Evolutionary conservation across 1,284 basidiomycete genomes (phyloP).

Genomic region (Rhizoctonia solani): DNA sequence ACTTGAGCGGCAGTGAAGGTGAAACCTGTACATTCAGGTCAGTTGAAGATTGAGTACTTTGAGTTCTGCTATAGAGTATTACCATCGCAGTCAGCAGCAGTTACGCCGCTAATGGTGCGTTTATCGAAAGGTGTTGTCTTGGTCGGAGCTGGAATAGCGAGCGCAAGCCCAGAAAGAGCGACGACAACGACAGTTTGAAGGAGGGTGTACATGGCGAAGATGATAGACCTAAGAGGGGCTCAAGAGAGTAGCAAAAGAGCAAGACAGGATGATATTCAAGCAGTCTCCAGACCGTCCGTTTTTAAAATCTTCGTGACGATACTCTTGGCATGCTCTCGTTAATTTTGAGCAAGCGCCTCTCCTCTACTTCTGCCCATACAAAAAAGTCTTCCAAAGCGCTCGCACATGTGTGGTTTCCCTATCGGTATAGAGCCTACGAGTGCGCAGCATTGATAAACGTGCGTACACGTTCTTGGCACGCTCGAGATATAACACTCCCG

Average conservation of each 20-base stretch:
- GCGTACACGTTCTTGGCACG: slow-evolving; percentile 8
- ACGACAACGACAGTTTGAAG: not conserved
- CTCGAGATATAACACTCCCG: not conserved
- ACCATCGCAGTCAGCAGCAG: slow-evolving; percentile 14
- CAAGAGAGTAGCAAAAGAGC: not conserved
- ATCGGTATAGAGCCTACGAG: not conserved
- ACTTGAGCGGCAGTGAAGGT: slow-evolving; percentile 25
- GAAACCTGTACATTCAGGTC: not conserved
- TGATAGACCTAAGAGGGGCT: not conserved
- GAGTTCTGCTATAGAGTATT: not conserved
- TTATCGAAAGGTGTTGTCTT: slow-evolving; percentile 7
- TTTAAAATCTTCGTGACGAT: not conserved
- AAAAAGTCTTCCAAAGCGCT: too few relatives aligned
- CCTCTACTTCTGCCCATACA: too few relatives aligned
- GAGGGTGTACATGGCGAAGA: not conserved
- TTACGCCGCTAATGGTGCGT: slow-evolving; percentile 19
- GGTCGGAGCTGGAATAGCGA: slow-evolving; percentile 16
- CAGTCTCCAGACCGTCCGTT: not conserved
- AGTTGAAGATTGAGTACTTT: not conserved
- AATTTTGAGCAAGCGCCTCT: not conserved
- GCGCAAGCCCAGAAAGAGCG: slow-evolving; percentile 16
- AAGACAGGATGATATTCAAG: not conserved
- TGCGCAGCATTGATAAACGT: slow-evolving; percentile 27
- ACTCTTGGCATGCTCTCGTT: not conserved
- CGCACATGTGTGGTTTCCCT: slow-evolving; percentile 12